Evolutionary conservation across 306 rosid species (phyloP), one percentile per base, ranked within the genome.

Genomic region (Medicago arabica): DNA sequence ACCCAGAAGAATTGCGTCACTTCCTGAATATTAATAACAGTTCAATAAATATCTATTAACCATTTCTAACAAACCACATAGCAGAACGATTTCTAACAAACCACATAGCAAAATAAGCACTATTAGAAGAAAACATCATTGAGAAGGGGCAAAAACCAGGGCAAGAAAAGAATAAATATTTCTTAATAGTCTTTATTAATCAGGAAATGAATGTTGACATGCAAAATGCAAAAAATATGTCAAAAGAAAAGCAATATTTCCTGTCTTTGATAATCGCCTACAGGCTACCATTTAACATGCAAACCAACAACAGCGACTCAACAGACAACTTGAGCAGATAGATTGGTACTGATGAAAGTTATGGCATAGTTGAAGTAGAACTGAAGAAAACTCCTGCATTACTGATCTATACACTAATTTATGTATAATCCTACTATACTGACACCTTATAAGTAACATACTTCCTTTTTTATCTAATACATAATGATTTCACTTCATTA

Each of bases 1-100:
- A 82, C 99, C 99, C 59, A 96, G 80, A 84, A 96, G 99, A 78
- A 96, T 96, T 15, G 99, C 98, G 81, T 96, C 99, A 82, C 96
- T 92, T 79, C 99, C 99, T 96, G 92, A 70, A 75, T 71, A 69
- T 81, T 40, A 72, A 75, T 17, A 69, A 61, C 73, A 62, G 47
- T 71, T 83, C 40, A 74, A 57, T 58, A 54, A 54, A 18, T 54
- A 16, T 19, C 44, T 18, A 61, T 44, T 43, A 76, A 14, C 47
- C 51, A 39, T 23, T 58, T 80, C 46, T 59, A 19, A 54, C 46
- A 76, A 53, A 53, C 25, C 55, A 83, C 28, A 53, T 12, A 46
- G n/a, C 65, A 16, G 14, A 64, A 72, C 16, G 67, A 67, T 23
- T 23, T 23, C 28, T 2, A 23, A 21, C 23, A 21, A 23, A 23